Percentiles rank a stretch among this genome's conserved stretches.
These are phyloP conservation scores for Lunasporangiospora selenospora DNA, from an alignment of 192 early-diverging fungal species.

Conservation along the genomic window DNA sequence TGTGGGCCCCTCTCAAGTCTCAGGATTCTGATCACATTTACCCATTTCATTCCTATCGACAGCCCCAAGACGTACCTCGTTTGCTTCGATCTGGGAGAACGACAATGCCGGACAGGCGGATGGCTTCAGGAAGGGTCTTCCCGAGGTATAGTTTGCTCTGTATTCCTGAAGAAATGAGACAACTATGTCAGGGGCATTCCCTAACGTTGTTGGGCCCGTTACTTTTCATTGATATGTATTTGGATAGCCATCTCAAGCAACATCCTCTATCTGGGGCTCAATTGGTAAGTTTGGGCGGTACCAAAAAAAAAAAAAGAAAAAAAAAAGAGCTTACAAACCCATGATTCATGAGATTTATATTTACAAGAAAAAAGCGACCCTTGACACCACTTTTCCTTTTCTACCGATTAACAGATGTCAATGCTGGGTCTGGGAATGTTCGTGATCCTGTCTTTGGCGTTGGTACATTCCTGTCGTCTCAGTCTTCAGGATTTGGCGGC, in stretches of 20 bases:
- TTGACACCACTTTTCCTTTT: background rate
- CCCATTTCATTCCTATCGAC: no score
- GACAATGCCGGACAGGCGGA: slow-evolving; percentile 17
- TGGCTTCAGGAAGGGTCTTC: slow-evolving; percentile 38
- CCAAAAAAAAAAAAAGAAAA: no score
- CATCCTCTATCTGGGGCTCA: slow-evolving; percentile 46
- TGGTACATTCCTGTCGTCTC: slow-evolving; percentile 37
- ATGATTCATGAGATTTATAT: background rate
- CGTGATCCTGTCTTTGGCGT: slow-evolving; percentile 40
- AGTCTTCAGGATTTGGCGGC: slow-evolving; percentile 26
- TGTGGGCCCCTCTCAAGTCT: no score
- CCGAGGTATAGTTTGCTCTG: no score
- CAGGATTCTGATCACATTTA: no score
- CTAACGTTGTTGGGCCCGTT: no score
- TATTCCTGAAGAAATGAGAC: no score
- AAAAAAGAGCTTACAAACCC: background rate
- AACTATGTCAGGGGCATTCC: no score
- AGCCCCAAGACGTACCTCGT: slow-evolving; percentile 40
- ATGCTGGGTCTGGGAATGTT: no score
- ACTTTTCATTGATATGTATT: no score
- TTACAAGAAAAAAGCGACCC: background rate
- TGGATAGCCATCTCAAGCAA: slow-evolving; percentile 40
- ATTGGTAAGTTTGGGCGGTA: no score
- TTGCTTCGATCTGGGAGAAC: slow-evolving; percentile 45
- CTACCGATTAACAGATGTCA: background rate